Evolutionary conservation across 179 eudicot species (phyloP).

Genomic region (Heliamphora pulchella): DNA sequence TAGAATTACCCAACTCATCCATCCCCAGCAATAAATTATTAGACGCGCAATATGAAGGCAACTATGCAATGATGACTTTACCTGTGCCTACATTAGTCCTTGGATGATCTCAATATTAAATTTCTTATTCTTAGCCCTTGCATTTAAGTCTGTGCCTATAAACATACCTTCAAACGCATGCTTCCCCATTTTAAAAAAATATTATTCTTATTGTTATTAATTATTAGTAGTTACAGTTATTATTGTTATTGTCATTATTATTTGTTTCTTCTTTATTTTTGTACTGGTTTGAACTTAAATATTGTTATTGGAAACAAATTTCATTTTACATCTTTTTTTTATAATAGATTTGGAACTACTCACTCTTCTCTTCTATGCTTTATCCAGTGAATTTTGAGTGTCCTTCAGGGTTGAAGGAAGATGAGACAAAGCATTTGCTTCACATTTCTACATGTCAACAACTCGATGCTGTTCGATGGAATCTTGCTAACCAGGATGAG

Average conservation of each 20-base stretch:
- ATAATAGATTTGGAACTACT: not conserved
- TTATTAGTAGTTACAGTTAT: not conserved
- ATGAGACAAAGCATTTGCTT: slow-evolving; percentile 63
- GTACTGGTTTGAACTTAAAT: not conserved
- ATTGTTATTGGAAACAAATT: not conserved
- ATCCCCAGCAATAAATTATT: not conserved
- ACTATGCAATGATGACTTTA: not conserved
- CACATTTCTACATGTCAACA: slow-evolving; percentile 47
- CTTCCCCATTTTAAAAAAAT: not conserved
- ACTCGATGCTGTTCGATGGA: slow-evolving; percentile 76
- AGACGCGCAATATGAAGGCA: not conserved
- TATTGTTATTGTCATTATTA: not conserved
- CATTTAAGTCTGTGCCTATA: not conserved
- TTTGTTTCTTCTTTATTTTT: too few relatives aligned
- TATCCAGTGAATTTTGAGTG: slow-evolving; percentile 19
- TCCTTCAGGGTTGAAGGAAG: slow-evolving; percentile 44
- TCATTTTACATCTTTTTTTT: not conserved
- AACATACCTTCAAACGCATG: not conserved
- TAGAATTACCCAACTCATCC: too few relatives aligned
- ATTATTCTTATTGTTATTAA: not conserved
- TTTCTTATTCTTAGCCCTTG: not conserved
- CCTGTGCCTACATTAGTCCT: not conserved
- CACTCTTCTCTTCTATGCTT: not conserved
- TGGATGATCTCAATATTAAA: not conserved
- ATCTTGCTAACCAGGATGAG: slow-evolving; percentile 85